phyloP scores from a whole-genome alignment of 176 grass and related monocot species.

The Olyra latifolia region DNA sequence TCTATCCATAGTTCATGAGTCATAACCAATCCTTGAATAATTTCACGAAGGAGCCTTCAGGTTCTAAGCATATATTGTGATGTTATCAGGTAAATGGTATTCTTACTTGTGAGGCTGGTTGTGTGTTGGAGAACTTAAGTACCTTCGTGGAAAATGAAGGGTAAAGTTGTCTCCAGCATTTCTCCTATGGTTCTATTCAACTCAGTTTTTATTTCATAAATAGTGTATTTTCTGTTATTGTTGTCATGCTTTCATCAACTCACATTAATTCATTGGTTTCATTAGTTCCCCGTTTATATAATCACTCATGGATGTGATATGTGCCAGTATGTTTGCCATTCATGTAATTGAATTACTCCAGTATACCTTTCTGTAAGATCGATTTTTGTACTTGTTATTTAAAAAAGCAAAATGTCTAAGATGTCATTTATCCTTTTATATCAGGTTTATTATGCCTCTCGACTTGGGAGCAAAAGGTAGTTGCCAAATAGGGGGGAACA shows the following conservation, averaged over 20 bases:
- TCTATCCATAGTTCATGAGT: constrained; percentile 9
- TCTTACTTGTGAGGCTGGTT: constrained; percentile 92
- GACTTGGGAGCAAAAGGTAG: constrained; percentile 97
- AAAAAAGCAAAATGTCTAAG: not conserved
- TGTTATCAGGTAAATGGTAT: constrained; percentile 88
- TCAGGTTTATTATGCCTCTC: constrained; percentile 96
- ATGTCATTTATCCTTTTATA: constrained; percentile 11
- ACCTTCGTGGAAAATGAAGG: constrained; percentile 86
- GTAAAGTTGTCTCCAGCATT: constrained; percentile 47
- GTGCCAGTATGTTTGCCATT: constrained; percentile 2
- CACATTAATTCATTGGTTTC: constrained; percentile 6
- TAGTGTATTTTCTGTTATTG: not conserved
- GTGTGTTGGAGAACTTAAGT: constrained; percentile 87
- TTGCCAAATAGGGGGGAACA: constrained; percentile 93
- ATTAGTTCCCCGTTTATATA: not conserved
- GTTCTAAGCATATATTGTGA: constrained; percentile 44
- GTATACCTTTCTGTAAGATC: not conserved
- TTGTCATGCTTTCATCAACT: constrained; percentile 4
- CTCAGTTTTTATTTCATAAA: not conserved
- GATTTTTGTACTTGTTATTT: constrained; percentile 1
- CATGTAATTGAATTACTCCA: not conserved
- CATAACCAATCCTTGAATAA: not conserved
- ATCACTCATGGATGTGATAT: constrained; percentile 9
- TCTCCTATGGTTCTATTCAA: not conserved
- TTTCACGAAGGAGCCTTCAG: constrained; percentile 23